These are phyloP conservation scores for Aureobasidium lini DNA, from an alignment of 2,329 filamentous ascomycete species.

Conservation along the genomic window DNA sequence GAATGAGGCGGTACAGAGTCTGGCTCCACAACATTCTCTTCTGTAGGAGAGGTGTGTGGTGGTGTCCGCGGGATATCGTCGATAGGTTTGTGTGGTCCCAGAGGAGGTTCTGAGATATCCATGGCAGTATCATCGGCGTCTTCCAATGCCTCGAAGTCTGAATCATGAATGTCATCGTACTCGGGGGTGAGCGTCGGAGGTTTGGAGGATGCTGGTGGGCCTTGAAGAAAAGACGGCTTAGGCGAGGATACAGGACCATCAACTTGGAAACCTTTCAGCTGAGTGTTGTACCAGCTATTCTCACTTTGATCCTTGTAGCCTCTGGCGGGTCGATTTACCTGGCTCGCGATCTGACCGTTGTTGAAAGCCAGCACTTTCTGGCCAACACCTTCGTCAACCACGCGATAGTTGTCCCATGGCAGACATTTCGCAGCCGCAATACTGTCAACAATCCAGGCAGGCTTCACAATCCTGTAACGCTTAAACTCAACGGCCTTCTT, in stretches of 20 bases:
- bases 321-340: constrained; percentile 51
- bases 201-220: neutral
- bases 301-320: constrained; percentile 78
- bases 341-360: constrained; percentile 58
- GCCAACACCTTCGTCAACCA: constrained; percentile 73
- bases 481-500: constrained; percentile 89
- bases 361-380: constrained; percentile 67
- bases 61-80: constrained; percentile 16
- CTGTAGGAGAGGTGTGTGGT: constrained; percentile 17
- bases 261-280: constrained; percentile 39
- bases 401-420: constrained; percentile 77
- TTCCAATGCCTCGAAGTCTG: constrained; percentile 14
- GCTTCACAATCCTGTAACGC: constrained; percentile 86
- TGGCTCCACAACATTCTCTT: neutral
- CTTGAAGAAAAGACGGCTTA: neutral
- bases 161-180: constrained; percentile 19
- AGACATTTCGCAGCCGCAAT: constrained; percentile 71
- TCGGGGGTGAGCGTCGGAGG: constrained; percentile 26
- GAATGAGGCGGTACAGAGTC: neutral
- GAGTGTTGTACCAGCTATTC: constrained; percentile 72
- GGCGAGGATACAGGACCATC: neutral
- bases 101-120: neutral
- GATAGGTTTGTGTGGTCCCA: no score
- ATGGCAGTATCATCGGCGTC: neutral
- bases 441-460: constrained; percentile 89